These are phyloP conservation scores for Kodamaea leandrae DNA, from an alignment of 805 yeast genomes.

Conservation along the genomic window DNA sequence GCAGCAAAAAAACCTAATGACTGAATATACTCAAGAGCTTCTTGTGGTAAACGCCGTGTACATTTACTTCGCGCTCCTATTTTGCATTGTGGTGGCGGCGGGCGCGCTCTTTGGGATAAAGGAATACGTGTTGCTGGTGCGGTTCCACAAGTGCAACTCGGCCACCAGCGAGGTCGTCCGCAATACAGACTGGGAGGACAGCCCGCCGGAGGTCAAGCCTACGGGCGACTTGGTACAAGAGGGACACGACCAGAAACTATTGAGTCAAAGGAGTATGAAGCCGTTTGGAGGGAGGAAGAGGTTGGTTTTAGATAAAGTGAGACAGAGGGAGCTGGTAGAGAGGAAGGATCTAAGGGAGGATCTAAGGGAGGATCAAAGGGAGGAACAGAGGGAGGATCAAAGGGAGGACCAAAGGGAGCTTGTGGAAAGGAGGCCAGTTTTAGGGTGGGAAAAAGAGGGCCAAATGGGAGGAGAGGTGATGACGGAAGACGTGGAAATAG, in stretches of 20 bases:
- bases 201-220: no score
- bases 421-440: neutral
- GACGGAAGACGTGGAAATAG: neutral
- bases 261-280: no score
- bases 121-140: slow-evolving; percentile 20
- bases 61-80: slow-evolving; percentile 23
- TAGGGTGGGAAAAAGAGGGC: no score
- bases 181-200: slow-evolving; percentile 10
- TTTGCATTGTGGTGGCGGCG: slow-evolving; percentile 20
- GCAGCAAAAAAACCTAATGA: neutral
- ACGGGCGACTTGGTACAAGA: slow-evolving; percentile 13
- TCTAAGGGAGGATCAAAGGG: neutral
- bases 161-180: slow-evolving; percentile 18
- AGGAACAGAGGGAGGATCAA: neutral
- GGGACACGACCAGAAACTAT: neutral
- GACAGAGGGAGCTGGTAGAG: neutral
- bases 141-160: slow-evolving; percentile 14
- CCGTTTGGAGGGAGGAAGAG: no score
- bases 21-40: slow-evolving; percentile 14
- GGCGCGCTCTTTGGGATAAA: slow-evolving; percentile 23
- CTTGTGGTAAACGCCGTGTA: slow-evolving; percentile 26
- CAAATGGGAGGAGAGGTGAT: neutral
- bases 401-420: neutral
- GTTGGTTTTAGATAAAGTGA: neutral
- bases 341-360: neutral